Evolutionary conservation across 2,329 filamentous ascomycete species (phyloP), one percentile per base, ranked within the genome.

Genomic region (Fusarium sp.): DNA sequence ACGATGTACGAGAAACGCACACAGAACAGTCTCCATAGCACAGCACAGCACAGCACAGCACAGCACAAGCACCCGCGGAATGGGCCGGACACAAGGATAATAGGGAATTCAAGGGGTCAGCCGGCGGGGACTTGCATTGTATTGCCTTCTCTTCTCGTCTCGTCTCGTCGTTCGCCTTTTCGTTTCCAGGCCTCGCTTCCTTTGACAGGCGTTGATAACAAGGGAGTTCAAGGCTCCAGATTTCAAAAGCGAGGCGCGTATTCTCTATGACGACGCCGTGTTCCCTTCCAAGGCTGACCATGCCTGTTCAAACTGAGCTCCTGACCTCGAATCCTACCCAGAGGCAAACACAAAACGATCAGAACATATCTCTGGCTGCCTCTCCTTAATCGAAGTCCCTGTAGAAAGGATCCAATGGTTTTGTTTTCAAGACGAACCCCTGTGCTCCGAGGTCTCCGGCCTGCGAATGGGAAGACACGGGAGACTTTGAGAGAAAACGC

Each of bases 401-500:
- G 66, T 51, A 42, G 54, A 57, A 48, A 45, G 18, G 45, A 56
- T 54, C 55, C 66, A 73, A 63, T 67, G 51, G 56, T 48, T 60
- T 60, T 62, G 42, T 45, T 69, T 42, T 55, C 57, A 61, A 48
- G 26, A 62, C 31, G 41, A 33, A 55, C 54, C 72, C 71, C 68
- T 69, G 60, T 56, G 41, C 65, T 74, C 77, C 77, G 77, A 78
- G 74, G 72, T 66, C 65, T 78, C 75, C 77, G 77, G 75, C 60
- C 75, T 75, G 45, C 77, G 77, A 78, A 78, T 78, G 67, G 77
- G 77, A 78, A 72, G 63, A 55, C 70, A 57, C 75, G 77, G 75
- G 78, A 49, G 58, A 54, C 51, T 41, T 36, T 38, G 44, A 55
- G 67, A 44, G 52, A 57, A 60, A 58, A 45, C 65, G 69, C 73